phyloP scores from a whole-genome alignment of 306 rosid genomes.

The Gleditsia sinensis region DNA sequence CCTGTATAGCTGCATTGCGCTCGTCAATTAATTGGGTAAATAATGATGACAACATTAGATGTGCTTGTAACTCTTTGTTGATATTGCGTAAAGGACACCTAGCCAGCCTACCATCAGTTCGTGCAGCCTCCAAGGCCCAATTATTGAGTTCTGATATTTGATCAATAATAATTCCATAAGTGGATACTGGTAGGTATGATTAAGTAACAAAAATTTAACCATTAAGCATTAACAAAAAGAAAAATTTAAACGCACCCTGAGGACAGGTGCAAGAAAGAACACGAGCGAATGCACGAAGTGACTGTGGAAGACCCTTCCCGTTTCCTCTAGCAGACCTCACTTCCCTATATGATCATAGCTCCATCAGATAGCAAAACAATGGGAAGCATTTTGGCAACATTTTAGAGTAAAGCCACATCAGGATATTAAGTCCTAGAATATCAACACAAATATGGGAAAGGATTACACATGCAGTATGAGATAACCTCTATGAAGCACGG shows the following conservation, averaged over 20 bases:
- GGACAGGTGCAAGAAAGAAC: constrained; percentile 55
- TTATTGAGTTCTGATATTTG: constrained; percentile 57
- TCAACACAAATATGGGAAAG: neutral
- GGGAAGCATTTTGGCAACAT: constrained; percentile 29
- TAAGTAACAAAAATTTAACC: constrained; percentile 14
- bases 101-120: constrained; percentile 79
- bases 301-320: constrained; percentile 79
- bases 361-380: constrained; percentile 46
- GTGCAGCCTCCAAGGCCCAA: constrained; percentile 59
- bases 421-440: constrained; percentile 1
- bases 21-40: constrained; percentile 49
- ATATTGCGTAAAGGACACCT: constrained; percentile 57
- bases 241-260: constrained; percentile 44
- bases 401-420: constrained; percentile 35
- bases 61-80: constrained; percentile 68
- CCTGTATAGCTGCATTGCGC: constrained; percentile 54
- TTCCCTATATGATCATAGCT: constrained; percentile 55
- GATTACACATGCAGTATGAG: too few species aligned
- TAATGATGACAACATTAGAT: constrained; percentile 54
- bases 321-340: constrained; percentile 56
- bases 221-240: neutral
- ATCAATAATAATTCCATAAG: constrained; percentile 29
- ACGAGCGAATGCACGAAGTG: constrained; percentile 81
- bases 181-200: constrained; percentile 14
- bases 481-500: too few species aligned